Conservation (phyloP, 371 early-diverging fungal genomes). For the Mortierella sp. region DNA sequence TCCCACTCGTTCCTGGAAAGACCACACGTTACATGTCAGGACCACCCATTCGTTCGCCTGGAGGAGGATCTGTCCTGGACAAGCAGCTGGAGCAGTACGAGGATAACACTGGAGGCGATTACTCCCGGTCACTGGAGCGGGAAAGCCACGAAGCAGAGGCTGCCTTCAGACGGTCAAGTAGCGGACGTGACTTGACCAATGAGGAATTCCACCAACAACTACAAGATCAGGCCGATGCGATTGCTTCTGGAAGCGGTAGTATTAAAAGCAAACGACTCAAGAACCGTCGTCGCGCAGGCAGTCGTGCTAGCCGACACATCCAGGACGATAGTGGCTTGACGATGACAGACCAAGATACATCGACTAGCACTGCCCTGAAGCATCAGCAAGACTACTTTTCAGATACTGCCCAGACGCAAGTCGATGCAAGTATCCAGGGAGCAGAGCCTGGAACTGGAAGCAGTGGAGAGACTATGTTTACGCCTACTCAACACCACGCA, state of each 20-base stretch:
- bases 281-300: slow-evolving; percentile 39
- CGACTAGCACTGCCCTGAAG: slow-evolving; percentile 23
- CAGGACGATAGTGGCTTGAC: slow-evolving; percentile 25
- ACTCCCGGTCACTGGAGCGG: slow-evolving; percentile 41
- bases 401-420: not conserved
- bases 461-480: slow-evolving; percentile 16
- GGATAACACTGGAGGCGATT: slow-evolving; percentile 56
- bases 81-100: slow-evolving; percentile 61
- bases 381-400: slow-evolving; percentile 34
- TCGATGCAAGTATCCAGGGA: not conserved
- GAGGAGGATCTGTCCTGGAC: slow-evolving; percentile 58
- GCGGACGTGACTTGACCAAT: slow-evolving; percentile 32
- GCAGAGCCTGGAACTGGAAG: not conserved
- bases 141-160: slow-evolving; percentile 22
- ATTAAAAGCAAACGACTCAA: slow-evolving; percentile 32
- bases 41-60: slow-evolving; percentile 53
- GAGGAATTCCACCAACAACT: slow-evolving; percentile 36
- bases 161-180: slow-evolving; percentile 32
- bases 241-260: slow-evolving; percentile 28
- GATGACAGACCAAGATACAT: slow-evolving; percentile 26
- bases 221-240: slow-evolving; percentile 25
- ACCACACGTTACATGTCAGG: slow-evolving; percentile 38
- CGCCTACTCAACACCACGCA: slow-evolving; percentile 8
- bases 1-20: slow-evolving; percentile 64
- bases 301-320: slow-evolving; percentile 31